Base-by-base conservation (phyloP, 805 yeast genomes). In the Metschnikowia lunata region DNA sequence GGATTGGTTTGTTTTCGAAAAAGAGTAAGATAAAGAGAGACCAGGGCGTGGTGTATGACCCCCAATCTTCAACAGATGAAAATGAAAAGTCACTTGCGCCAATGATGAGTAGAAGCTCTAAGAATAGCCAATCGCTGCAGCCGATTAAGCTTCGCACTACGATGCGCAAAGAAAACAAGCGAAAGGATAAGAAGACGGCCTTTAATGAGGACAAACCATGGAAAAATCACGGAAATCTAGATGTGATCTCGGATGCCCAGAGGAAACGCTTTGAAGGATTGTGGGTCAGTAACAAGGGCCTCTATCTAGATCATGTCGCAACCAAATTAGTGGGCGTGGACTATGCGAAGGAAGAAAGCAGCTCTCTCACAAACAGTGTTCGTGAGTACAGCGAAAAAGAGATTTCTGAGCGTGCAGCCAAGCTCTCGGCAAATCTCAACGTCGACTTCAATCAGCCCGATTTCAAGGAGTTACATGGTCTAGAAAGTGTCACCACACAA, bases 141-240 rank as follows among this genome's bases (percentile, higher is more conserved):
- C 55, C 46, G 3, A 71, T 76, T 23, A 71, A 69, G 36, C 69
- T 79, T 51, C 72, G 69, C 43, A 73, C 79, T 6, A 79, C 83
- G 5, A 67, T 79, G 72, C 61, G 83, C 29, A 69, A 71, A 54
- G 67, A 64, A 33, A 61, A 63, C 56, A 67, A 63, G 42, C 48
- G 60, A 39, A 73, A 71, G 47, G 69, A 63, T 28, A 62, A 66
- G 45, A 68, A 67, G 45, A 57, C 69, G 13, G 62, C 63, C 26
- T 89, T 90, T 62, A 84, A 90, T 59, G 95, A 85, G 56, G 87
- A 85, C 47, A 88, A 89, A 62, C 98, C 98, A 0, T 89, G 97
- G 97, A 89, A 90, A 56, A 82, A 87, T 56, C 97, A 88, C 63
- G 71, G 70, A 28, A 85, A 80, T 47, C 70, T 81, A 5, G 57